These are phyloP conservation scores for Xanthoconium purpureum DNA, from an alignment of 768 basidiomycete genomes.

Conservation along the genomic window DNA sequence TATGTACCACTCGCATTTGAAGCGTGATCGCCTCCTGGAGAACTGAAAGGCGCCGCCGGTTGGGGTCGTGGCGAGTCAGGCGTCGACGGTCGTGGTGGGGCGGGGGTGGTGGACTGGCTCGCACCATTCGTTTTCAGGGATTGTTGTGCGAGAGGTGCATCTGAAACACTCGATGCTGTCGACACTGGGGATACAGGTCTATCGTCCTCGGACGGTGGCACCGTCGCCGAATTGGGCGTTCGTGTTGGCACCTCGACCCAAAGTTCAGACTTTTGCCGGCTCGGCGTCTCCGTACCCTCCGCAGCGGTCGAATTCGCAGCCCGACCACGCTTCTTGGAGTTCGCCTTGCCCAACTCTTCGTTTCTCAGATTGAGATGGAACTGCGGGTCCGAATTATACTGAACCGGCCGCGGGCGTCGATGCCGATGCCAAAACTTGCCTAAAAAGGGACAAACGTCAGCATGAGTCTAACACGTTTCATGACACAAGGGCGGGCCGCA, in stretches of 20 bases:
- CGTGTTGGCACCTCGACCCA: constrained; percentile 35
- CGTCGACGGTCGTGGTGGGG: constrained; percentile 24
- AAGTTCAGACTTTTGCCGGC: constrained; percentile 36
- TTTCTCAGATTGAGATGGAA: constrained; percentile 57
- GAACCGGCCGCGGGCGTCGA: constrained; percentile 73
- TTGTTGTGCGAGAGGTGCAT: constrained; percentile 68
- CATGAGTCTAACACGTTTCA: constrained; percentile 4
- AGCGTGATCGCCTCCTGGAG: constrained; percentile 17
- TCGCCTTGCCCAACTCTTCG: constrained; percentile 57
- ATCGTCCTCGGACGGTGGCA: constrained; percentile 42
- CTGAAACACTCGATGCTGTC: constrained; percentile 68
- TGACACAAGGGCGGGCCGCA: constrained; percentile 27
- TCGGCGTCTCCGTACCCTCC: constrained; percentile 55
- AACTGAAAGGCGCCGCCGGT: constrained; percentile 8
- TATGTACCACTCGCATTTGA: constrained; percentile 19
- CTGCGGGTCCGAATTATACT: constrained; percentile 74
- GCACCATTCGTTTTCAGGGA: constrained; percentile 56
- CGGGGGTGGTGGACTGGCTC: constrained; percentile 16
- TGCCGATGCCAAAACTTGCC: constrained; percentile 92
- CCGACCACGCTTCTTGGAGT: constrained; percentile 49
- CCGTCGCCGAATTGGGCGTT: constrained; percentile 31
- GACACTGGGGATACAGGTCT: constrained; percentile 70
- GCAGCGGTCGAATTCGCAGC: constrained; percentile 22
- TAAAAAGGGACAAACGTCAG: constrained; percentile 26
- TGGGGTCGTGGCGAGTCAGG: constrained; percentile 24